Evolutionary conservation across 1,139 yeast species (phyloP).

Genomic region (Hemisphaericaspora lyxosophila): DNA sequence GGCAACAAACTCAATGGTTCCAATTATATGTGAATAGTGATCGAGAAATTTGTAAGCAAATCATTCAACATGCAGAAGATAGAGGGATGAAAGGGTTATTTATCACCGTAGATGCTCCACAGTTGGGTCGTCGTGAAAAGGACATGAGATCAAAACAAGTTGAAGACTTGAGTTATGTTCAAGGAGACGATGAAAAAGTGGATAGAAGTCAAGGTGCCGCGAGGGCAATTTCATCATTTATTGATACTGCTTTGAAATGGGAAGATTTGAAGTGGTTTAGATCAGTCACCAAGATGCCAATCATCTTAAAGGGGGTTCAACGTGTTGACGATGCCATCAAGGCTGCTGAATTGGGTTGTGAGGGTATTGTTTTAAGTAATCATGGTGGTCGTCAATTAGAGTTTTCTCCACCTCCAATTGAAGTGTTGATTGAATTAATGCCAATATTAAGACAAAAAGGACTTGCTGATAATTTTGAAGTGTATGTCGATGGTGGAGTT

Average conservation of each 20-base stretch:
- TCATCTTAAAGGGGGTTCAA: conserved; percentile 70
- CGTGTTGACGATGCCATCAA: conserved; percentile 63
- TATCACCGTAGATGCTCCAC: conserved; percentile 93
- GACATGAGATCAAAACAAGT: conserved; percentile 48
- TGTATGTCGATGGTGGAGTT: conserved; percentile 65
- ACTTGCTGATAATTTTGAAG: conserved; percentile 43
- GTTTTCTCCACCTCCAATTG: conserved; percentile 65
- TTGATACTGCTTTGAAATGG: conserved; percentile 79
- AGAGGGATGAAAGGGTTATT: conserved; percentile 79
- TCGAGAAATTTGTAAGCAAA: conserved; percentile 49
- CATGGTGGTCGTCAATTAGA: conserved; percentile 80
- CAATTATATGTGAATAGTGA: conserved; percentile 81
- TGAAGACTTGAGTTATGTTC: conserved; percentile 51
- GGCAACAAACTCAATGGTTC: conserved; percentile 73
- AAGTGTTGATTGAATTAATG: conserved; percentile 63
- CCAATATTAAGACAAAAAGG: conserved; percentile 51
- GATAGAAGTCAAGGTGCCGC: conserved; percentile 85
- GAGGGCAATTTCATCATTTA: conserved; percentile 77
- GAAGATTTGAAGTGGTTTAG: conserved; percentile 60
- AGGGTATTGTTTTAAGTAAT: conserved; percentile 66
- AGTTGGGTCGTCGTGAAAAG: conserved; percentile 86
- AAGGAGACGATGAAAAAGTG: conserved; percentile 59
- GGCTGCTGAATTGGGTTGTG: conserved; percentile 63
- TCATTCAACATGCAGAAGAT: conserved; percentile 70
- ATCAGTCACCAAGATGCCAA: conserved; percentile 60